phyloP scores from a whole-genome alignment of 129 eudicot species.

The Apium graveolens region DNA sequence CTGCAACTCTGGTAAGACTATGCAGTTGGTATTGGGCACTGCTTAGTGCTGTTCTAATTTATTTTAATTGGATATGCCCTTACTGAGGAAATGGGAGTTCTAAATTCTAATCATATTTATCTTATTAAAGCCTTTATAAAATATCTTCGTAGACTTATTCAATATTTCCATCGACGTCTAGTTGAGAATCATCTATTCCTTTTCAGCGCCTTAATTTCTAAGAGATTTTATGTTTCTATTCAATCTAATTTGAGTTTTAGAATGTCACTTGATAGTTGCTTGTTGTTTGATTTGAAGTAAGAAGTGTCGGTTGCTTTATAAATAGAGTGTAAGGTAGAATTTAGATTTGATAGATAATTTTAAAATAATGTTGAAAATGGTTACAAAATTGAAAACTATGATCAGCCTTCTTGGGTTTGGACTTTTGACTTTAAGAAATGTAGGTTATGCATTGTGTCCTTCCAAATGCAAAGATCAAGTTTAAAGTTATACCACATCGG shows the following conservation, averaged over 20 bases:
- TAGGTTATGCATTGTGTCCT: too few relatives aligned
- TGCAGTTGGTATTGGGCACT: background rate
- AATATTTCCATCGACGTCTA: background rate
- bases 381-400: too few relatives aligned
- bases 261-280: too few relatives aligned
- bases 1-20: slow-evolving; percentile 66
- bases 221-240: background rate
- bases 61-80: too few relatives aligned
- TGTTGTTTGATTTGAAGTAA: too few relatives aligned
- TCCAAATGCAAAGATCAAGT: too few relatives aligned
- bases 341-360: too few relatives aligned
- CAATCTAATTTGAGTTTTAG: background rate
- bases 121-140: background rate
- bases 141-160: background rate
- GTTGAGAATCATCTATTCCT: background rate
- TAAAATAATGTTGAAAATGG: too few relatives aligned
- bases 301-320: too few relatives aligned
- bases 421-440: too few relatives aligned
- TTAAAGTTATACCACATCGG: background rate
- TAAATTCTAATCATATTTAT: background rate
- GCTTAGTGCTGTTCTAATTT: background rate
- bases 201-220: background rate
- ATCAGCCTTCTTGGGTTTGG: background rate
- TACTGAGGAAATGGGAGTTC: background rate
- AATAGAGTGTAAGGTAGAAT: too few relatives aligned